Evolutionary conservation across 2,329 filamentous ascomycete genomes (phyloP).

Genomic region (Phaeosphaeria sp.): DNA sequence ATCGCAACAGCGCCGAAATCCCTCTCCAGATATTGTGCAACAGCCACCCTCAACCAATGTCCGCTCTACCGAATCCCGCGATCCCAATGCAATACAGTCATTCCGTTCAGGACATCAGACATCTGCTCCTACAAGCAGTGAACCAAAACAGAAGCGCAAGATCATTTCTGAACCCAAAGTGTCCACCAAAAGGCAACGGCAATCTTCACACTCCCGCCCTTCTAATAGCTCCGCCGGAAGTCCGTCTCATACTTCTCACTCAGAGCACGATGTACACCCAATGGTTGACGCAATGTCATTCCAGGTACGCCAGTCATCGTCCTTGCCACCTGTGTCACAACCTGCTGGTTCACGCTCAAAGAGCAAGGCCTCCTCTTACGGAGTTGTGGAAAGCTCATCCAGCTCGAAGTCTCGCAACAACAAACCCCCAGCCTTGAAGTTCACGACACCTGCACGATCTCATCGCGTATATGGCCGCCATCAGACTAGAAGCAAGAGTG

Average conservation of each 20-base stretch:
- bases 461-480: slow-evolving; percentile 5
- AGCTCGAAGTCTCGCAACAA: slow-evolving; percentile 3
- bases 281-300: not conserved
- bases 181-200: not conserved
- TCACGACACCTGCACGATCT: not conserved
- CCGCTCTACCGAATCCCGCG: not conserved
- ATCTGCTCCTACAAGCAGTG: not conserved
- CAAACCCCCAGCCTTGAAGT: not conserved
- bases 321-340: not conserved
- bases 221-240: not conserved
- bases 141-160: not conserved
- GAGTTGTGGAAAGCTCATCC: not conserved
- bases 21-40: not conserved
- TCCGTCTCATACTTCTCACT: not conserved
- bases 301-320: not conserved
- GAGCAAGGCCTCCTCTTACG: not conserved
- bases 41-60: not conserved
- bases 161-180: not conserved
- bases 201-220: not conserved
- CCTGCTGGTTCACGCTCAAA: not conserved
- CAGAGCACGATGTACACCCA: not conserved
- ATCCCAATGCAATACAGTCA: not conserved
- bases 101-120: not conserved
- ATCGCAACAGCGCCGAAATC: not conserved
- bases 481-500: slow-evolving; percentile 13